phyloP scores from a whole-genome alignment of 306 rosid species.

The Pachyrhizus erosus region DNA sequence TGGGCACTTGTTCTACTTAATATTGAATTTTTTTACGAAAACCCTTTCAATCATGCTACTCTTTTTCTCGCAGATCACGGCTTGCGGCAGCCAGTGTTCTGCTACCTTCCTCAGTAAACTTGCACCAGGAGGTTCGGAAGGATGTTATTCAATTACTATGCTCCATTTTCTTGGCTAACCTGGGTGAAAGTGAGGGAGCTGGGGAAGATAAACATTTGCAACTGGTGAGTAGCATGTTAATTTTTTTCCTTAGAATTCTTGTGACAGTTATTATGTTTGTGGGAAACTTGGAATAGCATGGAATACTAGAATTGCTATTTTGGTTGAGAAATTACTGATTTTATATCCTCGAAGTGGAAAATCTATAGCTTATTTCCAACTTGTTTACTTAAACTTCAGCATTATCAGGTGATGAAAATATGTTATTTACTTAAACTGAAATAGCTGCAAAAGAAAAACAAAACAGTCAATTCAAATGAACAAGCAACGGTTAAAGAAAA shows the following conservation, averaged over 20 bases:
- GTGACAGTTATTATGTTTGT: background rate
- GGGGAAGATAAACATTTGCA: slow-evolving; percentile 61
- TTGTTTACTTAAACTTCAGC: slow-evolving; percentile 8
- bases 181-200: slow-evolving; percentile 75
- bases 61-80: slow-evolving; percentile 49
- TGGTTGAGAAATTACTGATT: slow-evolving; percentile 8
- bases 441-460: slow-evolving; percentile 4
- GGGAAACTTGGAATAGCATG: slow-evolving; percentile 30
- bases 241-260: slow-evolving; percentile 13
- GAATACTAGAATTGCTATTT: slow-evolving; percentile 1
- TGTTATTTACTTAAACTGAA: slow-evolving; percentile 13
- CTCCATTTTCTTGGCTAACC: slow-evolving; percentile 92
- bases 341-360: background rate
- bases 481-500: background rate
- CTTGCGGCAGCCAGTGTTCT: slow-evolving; percentile 59
- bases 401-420: slow-evolving; percentile 19
- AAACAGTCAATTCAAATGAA: slow-evolving; percentile 21
- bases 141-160: slow-evolving; percentile 69
- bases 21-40: background rate
- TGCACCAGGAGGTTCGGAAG: slow-evolving; percentile 57
- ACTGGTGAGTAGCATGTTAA: slow-evolving; percentile 62
- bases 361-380: background rate
- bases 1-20: background rate
- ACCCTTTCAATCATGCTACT: slow-evolving; percentile 20
- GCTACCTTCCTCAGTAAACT: slow-evolving; percentile 55